These are phyloP conservation scores for Stephania yunnanensis DNA, from an alignment of 164 flowering plant species.

Conservation along the genomic window DNA sequence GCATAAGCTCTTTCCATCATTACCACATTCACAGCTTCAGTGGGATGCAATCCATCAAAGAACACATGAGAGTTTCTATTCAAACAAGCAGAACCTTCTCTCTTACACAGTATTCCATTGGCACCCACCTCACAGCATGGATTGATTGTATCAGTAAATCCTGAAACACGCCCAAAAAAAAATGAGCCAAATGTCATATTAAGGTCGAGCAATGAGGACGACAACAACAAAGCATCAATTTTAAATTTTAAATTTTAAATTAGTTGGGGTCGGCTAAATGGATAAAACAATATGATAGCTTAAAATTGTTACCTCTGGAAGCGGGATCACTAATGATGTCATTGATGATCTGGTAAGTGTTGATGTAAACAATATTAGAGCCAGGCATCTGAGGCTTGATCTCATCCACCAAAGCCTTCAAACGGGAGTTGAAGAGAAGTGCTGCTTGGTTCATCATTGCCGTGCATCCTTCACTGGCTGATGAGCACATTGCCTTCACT, in stretches of 20 bases:
- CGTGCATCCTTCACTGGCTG: constrained; percentile 22
- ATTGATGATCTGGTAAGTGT: constrained; percentile 38
- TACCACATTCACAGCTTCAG: constrained; percentile 47
- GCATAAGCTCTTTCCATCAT: constrained; percentile 46
- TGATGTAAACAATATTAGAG: constrained; percentile 41
- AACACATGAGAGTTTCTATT: constrained; percentile 36
- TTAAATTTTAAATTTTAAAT: too few relatives aligned
- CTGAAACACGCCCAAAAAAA: constrained; percentile 19
- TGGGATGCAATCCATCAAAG: constrained; percentile 67
- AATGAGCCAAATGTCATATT: not conserved
- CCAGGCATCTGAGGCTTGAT: constrained; percentile 36
- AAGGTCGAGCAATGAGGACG: too few relatives aligned
- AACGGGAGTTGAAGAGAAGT: constrained; percentile 34
- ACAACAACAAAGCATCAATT: too few relatives aligned
- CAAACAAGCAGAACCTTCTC: constrained; percentile 33
- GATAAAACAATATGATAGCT: too few relatives aligned
- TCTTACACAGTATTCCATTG: constrained; percentile 42
- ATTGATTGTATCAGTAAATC: constrained; percentile 34
- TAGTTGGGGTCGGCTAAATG: too few relatives aligned
- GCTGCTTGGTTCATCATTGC: constrained; percentile 38
- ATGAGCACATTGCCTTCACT: constrained; percentile 15
- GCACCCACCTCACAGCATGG: constrained; percentile 56
- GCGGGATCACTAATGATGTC: constrained; percentile 39
- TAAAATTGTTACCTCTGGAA: constrained; percentile 31
- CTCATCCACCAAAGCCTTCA: constrained; percentile 32